phyloP scores from a whole-genome alignment of 2,329 filamentous ascomycete genomes.

The Pseudophaeomoniella oleicola region DNA sequence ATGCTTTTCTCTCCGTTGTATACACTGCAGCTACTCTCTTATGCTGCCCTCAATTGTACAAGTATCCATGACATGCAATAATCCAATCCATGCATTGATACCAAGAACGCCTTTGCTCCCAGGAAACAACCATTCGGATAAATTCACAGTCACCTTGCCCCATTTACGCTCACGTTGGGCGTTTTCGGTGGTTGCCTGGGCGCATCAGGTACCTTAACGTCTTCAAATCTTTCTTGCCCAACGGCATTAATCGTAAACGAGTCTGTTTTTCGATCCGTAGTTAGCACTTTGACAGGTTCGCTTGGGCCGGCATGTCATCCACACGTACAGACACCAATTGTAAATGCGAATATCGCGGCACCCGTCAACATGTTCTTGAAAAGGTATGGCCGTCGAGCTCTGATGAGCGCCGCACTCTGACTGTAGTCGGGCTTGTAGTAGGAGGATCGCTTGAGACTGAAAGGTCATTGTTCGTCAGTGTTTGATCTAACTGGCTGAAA shows the following conservation, averaged over 20 bases:
- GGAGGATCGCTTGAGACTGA: slow-evolving; percentile 51
- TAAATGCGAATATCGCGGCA: slow-evolving; percentile 56
- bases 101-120: not conserved
- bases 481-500: too few relatives aligned
- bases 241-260: slow-evolving; percentile 66
- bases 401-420: slow-evolving; percentile 76
- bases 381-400: slow-evolving; percentile 81
- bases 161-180: slow-evolving; percentile 7
- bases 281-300: too few relatives aligned
- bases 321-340: slow-evolving; percentile 80
- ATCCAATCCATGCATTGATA: not conserved
- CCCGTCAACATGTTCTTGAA: slow-evolving; percentile 80
- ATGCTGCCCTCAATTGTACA: too few relatives aligned
- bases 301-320: too few relatives aligned
- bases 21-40: too few relatives aligned
- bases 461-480: too few relatives aligned
- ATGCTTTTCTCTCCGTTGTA: too few relatives aligned
- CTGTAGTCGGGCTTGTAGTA: slow-evolving; percentile 87
- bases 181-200: slow-evolving; percentile 23
- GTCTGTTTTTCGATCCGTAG: slow-evolving; percentile 28
- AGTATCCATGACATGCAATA: not conserved
- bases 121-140: not conserved
- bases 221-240: slow-evolving; percentile 92
- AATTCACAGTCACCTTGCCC: slow-evolving; percentile 3
- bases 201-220: slow-evolving; percentile 75